Base-by-base conservation (phyloP, 257 asterid species). In the Linaria vulgaris region DNA sequence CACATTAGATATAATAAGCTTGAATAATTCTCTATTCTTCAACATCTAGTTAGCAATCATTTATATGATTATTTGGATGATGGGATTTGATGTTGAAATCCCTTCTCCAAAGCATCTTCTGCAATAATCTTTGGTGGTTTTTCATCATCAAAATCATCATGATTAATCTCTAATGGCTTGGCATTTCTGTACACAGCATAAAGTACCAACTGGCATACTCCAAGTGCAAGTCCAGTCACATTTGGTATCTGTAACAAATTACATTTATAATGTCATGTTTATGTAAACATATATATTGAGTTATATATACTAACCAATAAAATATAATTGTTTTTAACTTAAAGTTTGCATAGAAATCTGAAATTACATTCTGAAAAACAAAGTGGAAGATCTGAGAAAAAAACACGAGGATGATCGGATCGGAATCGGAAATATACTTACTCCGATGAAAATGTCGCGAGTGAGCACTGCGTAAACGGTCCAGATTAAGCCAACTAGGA, bases 121-220 rank as follows among this genome's bases (percentile, higher is more conserved):
- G 25, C 63, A 34, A 8, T 17, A 24, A 22, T 41, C 37, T 47
- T 20, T 59, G 52, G 14, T 25, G 22, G 44, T 14, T 22, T 19
- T 14, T 13, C 3, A 9, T 12, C 31, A n/a, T n/a, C n/a, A n/a
- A n/a, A n/a, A 55, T 24, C 9, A 12, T 39, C 64, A 59, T 13
- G 22, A 0, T 0, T 31, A 0, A 1, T 59, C 64, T 59, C n/a
- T 21, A 43, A 59, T 4, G 64, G 64, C 31, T 59, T 41, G 8
- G 64, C 53, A 22, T 59, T 59, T 59, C 52, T 59, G 49, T 59
- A 59, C 3, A 59, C 24, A 39, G 39, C 64, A 43, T 59, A 59
- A 10, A 59, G 21, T 13, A 59, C 24, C 43, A 59, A 43, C 38
- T 59, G 53, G 15, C 52, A 41, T 8, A 59, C 53, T 7, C 64